These are phyloP conservation scores for Neurospora sp. DNA, from an alignment of 495 filamentous ascomycete species.

Conservation along the genomic window DNA sequence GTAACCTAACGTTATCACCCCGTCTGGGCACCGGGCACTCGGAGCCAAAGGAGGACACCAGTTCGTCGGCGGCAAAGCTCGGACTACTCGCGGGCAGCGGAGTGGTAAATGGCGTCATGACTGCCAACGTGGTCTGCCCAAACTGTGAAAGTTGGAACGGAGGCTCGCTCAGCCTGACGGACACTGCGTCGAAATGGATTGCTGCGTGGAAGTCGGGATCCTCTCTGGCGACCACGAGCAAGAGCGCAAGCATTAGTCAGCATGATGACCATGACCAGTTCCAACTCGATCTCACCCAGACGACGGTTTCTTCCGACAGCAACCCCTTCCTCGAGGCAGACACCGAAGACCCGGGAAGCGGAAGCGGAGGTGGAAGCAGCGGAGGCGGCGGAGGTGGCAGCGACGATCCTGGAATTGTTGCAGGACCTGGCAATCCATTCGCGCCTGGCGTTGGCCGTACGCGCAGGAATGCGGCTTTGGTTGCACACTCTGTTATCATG, in stretches of 20 bases:
- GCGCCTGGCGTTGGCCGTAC: background rate
- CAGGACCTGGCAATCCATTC: background rate
- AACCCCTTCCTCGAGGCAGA: constrained; percentile 48
- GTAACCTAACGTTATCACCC: constrained; percentile 54
- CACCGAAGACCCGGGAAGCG: background rate
- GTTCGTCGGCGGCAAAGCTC: constrained; percentile 30
- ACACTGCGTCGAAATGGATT: constrained; percentile 50
- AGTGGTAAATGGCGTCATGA: constrained; percentile 39
- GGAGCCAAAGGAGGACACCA: constrained; percentile 42
- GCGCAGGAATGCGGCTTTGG: background rate
- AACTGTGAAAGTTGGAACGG: constrained; percentile 43
- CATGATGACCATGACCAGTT: constrained; percentile 51
- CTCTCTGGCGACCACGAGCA: constrained; percentile 43
- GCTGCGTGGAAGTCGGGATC: constrained; percentile 51
- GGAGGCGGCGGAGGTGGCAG: constrained; percentile 3
- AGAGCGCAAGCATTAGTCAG: constrained; percentile 38
- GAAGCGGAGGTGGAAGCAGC: background rate
- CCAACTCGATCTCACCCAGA: constrained; percentile 44
- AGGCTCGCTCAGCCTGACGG: constrained; percentile 47
- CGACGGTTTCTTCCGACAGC: constrained; percentile 40
- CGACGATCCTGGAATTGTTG: background rate
- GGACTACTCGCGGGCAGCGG: constrained; percentile 55
- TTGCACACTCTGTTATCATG: constrained; percentile 45
- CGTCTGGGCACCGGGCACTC: constrained; percentile 44
- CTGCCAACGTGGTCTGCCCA: constrained; percentile 48